Percentiles rank a stretch among this genome's conserved stretches.
Evolutionary conservation across 2,329 filamentous ascomycete species (phyloP).

Genomic region (Ascocoryne sarcoides): DNA sequence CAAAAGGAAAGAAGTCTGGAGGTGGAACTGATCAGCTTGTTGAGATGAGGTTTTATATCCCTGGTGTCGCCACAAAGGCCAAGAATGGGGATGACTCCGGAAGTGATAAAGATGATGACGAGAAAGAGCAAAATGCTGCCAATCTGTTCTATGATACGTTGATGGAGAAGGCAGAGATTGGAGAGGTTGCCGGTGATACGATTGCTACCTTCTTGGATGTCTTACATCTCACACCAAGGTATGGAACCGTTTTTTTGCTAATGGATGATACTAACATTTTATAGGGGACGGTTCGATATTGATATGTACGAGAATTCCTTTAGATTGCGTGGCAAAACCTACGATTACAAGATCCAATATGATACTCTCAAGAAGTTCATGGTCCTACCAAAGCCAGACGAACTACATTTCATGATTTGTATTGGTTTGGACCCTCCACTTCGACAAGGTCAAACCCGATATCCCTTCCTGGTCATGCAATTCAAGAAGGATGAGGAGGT

Average conservation of each 20-base stretch:
- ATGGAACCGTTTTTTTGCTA: constrained; percentile 21
- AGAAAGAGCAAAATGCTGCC: constrained; percentile 89
- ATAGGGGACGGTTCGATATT: constrained; percentile 96
- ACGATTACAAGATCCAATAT: constrained; percentile 99
- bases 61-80: constrained; percentile 75
- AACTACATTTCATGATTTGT: constrained; percentile 89
- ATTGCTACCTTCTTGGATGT: constrained; percentile 97
- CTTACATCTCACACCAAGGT: constrained; percentile 91
- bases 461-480: constrained; percentile 98
- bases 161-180: constrained; percentile 98
- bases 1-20: constrained; percentile 79
- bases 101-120: constrained; percentile 44
- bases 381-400: constrained; percentile 96
- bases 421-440: constrained; percentile 91
- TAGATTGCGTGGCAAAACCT: constrained; percentile 94
- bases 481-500: constrained; percentile 98
- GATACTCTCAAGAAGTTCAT: constrained; percentile 98
- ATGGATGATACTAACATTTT: constrained; percentile 19
- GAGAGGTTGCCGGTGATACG: constrained; percentile 96
- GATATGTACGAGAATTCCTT: constrained; percentile 99
- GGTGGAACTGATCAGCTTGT: constrained; percentile 88
- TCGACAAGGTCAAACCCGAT: constrained; percentile 92
- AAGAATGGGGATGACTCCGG: constrained; percentile 57
- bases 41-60: constrained; percentile 98
- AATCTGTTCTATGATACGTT: constrained; percentile 97